These are phyloP conservation scores for Hypoxylon sp. DNA, from an alignment of 2,329 filamentous ascomycete genomes.

Conservation along the genomic window DNA sequence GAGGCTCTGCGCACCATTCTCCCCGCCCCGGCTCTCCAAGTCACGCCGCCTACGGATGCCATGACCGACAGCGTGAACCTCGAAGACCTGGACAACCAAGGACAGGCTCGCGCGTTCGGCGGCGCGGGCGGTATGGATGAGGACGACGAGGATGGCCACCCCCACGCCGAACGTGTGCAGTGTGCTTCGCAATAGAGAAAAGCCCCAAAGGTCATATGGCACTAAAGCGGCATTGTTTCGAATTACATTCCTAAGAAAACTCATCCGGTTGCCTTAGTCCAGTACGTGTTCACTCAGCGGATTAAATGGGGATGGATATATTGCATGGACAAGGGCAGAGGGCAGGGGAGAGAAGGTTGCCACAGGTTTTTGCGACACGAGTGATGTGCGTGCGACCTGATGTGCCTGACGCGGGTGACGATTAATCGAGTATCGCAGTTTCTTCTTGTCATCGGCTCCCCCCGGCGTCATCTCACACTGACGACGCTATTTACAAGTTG, in stretches of 20 bases:
- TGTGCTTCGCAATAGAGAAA: slow-evolving; percentile 81
- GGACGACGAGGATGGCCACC: slow-evolving; percentile 79
- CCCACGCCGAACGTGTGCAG: slow-evolving; percentile 81
- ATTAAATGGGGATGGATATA: slow-evolving; percentile 35
- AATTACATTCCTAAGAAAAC: slow-evolving; percentile 19
- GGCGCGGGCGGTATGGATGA: slow-evolving; percentile 72
- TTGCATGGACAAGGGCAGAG: slow-evolving; percentile 37
- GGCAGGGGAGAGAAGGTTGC: slow-evolving; percentile 22
- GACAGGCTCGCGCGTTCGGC: slow-evolving; percentile 72
- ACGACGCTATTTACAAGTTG: slow-evolving; percentile 40
- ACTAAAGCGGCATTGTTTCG: neutral
- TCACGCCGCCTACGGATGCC: slow-evolving; percentile 76
- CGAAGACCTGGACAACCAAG: slow-evolving; percentile 81
- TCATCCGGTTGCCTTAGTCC: slow-evolving; percentile 29
- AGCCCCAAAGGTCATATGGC: neutral
- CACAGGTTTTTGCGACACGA: slow-evolving; percentile 18
- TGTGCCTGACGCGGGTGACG: slow-evolving; percentile 6
- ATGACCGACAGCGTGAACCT: slow-evolving; percentile 92
- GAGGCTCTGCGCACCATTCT: slow-evolving; percentile 83
- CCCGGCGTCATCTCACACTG: slow-evolving; percentile 15
- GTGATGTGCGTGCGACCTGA: slow-evolving; percentile 26
- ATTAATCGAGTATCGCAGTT: slow-evolving; percentile 10
- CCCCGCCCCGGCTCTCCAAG: slow-evolving; percentile 71
- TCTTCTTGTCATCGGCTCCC: slow-evolving; percentile 15
- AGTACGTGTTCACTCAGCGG: slow-evolving; percentile 43